Conservation (phyloP, 108 stramenopile species). For the Aurantiochytrium sp. region DNA sequence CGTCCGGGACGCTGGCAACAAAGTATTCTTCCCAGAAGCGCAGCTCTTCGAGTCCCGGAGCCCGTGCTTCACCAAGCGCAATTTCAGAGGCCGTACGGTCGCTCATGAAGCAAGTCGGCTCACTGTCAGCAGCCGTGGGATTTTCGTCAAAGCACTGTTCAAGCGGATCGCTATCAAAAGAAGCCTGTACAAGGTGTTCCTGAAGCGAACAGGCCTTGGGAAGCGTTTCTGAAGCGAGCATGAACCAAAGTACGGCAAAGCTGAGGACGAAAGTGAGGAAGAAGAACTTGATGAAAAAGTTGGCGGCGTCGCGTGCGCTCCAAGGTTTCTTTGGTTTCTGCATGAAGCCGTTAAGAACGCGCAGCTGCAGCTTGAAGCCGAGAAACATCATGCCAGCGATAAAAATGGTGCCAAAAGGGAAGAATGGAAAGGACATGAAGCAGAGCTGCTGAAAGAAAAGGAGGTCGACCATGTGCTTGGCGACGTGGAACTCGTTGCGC, state of each 20-base stretch:
- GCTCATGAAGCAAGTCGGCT: background rate
- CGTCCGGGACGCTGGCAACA: background rate
- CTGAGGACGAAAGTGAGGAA: background rate
- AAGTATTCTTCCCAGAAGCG: conserved; percentile 9
- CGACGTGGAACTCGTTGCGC: background rate
- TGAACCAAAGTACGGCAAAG: background rate
- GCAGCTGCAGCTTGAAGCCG: background rate
- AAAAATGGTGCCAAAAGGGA: background rate
- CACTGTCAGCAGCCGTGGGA: background rate
- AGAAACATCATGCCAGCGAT: background rate
- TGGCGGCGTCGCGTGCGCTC: conserved; percentile 3
- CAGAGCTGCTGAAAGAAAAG: background rate
- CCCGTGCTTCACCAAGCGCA: background rate
- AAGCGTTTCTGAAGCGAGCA: background rate
- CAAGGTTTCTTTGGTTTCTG: background rate
- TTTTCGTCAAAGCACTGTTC: background rate
- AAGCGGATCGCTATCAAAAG: background rate
- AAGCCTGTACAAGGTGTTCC: background rate
- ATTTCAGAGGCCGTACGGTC: background rate
- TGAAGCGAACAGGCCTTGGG: background rate
- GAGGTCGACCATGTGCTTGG: conserved; percentile 16
- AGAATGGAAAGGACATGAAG: conserved; percentile 11
- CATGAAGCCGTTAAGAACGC: background rate
- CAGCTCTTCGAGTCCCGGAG: background rate
- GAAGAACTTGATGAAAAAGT: conserved; percentile 16